Percentiles rank a stretch among this genome's conserved stretches.
Conservation (phyloP, 1,284 basidiomycete genomes). For the Sanghuangporus weigelae region DNA sequence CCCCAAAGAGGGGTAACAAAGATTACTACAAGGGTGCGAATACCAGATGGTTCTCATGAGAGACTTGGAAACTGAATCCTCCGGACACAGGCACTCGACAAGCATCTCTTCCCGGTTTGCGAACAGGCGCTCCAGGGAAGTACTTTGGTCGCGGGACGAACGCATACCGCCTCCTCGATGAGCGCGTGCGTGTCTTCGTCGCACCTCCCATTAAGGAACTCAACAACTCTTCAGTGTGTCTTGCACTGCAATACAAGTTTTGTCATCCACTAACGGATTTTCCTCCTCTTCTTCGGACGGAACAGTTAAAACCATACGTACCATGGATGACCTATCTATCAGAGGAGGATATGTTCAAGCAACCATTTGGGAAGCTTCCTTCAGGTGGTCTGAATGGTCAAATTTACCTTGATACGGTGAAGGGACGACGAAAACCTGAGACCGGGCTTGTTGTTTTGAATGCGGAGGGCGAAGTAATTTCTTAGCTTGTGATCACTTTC, state of each 20-base stretch:
- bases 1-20: constrained; percentile 83
- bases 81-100: constrained; percentile 66
- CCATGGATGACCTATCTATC: constrained; percentile 14
- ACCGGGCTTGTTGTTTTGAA: not conserved
- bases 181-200: constrained; percentile 79
- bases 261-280: not conserved
- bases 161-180: constrained; percentile 76
- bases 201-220: constrained; percentile 71
- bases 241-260: not conserved
- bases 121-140: constrained; percentile 83
- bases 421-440: not conserved
- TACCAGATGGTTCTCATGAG: not conserved
- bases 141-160: constrained; percentile 71
- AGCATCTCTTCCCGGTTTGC: constrained; percentile 71
- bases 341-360: constrained; percentile 3
- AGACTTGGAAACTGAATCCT: not conserved
- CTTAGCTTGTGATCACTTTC: not conserved
- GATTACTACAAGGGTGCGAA: constrained; percentile 86
- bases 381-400: constrained; percentile 12
- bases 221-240: constrained; percentile 53
- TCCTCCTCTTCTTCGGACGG: not conserved
- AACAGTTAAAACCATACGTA: constrained; percentile 44
- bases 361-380: constrained; percentile 11
- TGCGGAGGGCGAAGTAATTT: not conserved
- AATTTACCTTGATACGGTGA: constrained; percentile 9